Percentiles rank a stretch among this genome's conserved stretches.
Conservation (phyloP, 179 eudicot genomes). For the Beta macrorhiza region DNA sequence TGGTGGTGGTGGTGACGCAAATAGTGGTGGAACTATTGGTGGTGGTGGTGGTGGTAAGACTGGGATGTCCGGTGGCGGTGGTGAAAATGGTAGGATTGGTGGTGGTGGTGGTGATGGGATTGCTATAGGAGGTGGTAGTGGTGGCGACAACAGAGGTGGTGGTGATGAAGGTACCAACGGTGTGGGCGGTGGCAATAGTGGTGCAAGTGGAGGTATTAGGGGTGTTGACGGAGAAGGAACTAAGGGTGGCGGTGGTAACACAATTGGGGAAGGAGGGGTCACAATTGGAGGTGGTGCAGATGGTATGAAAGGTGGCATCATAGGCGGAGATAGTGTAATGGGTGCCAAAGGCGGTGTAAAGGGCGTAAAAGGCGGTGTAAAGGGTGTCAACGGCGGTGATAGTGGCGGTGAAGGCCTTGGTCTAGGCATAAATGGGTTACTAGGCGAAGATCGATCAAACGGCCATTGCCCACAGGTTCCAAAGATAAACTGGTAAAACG, state of each 20-base stretch:
- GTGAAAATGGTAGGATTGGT: background rate
- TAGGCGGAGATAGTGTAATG: conserved; percentile 25
- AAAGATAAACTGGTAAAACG: conserved; percentile 33
- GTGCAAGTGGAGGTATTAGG: conserved; percentile 27
- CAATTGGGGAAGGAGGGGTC: background rate
- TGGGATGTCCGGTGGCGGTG: background rate
- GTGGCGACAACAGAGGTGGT: background rate
- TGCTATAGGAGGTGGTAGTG: conserved; percentile 19
- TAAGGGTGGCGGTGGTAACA: conserved; percentile 7
- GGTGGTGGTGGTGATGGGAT: conserved; percentile 19
- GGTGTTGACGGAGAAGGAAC: conserved; percentile 14
- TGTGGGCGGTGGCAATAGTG: background rate
- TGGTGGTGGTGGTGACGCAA: conserved; percentile 1
- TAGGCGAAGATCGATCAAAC: conserved; percentile 24
- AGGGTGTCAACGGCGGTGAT: conserved; percentile 20
- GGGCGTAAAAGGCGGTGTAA: conserved; percentile 23
- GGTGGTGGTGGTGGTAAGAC: conserved; percentile 6
- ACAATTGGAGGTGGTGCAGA: conserved; percentile 24
- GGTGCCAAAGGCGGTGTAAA: background rate
- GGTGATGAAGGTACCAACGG: conserved; percentile 2
- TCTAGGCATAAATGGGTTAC: conserved; percentile 32
- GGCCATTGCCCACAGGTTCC: conserved; percentile 36
- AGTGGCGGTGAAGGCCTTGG: conserved; percentile 28
- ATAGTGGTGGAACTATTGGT: conserved; percentile 2
- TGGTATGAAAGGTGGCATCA: conserved; percentile 2